Base-by-base conservation (phyloP, 176 grass and related monocot genomes). In the Oryza meyeriana region DNA sequence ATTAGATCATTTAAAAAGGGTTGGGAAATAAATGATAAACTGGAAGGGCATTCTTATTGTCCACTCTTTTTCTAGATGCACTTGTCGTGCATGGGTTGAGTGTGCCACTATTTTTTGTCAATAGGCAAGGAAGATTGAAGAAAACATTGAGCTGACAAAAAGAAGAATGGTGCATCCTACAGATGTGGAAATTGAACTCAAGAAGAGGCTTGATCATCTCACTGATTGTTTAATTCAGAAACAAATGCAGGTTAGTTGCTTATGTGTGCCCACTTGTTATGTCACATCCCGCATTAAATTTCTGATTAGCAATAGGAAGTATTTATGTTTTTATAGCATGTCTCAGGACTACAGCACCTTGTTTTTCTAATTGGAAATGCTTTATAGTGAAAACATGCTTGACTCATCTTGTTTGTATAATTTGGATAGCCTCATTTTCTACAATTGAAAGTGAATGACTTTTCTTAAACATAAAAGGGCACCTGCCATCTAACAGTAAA, bases 181-280 rank as follows among this genome's bases (percentile, higher is more conserved):
- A 78, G 93, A 95, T 81, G 85, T 95, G 13, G 96, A 99, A 77
- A 79, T 55, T 42, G 96, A 99, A 86, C 84, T 99, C 71, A 94
- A 93, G 52, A 99, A 88, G 80, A 91, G 96, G 84, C 93, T 95
- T 50, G 93, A 95, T 85, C 96, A 99, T 85, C 87, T 99, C 70
- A 99, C 90, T 70, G 96, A 99, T 90, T 89, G 96, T 20, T 92
- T 99, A 69, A 95, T 99, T 90, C 91, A 99, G 64, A 99, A 95
- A 82, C 96, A 99, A 68, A 91, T 86, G 76, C 96, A 99, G 96
- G 96, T 99, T 69, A 27, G 39, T 22, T 76, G 27, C 14, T 27
- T 47, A 22, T 62, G 20, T 35, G 64, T 50, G 12, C 11, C 41
- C 69, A 62, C 12, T 69, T 40, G 10, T 32, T 48, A 16, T 61